phyloP scores from a whole-genome alignment of 257 asterid species.

The Hygrophila difformis region DNA sequence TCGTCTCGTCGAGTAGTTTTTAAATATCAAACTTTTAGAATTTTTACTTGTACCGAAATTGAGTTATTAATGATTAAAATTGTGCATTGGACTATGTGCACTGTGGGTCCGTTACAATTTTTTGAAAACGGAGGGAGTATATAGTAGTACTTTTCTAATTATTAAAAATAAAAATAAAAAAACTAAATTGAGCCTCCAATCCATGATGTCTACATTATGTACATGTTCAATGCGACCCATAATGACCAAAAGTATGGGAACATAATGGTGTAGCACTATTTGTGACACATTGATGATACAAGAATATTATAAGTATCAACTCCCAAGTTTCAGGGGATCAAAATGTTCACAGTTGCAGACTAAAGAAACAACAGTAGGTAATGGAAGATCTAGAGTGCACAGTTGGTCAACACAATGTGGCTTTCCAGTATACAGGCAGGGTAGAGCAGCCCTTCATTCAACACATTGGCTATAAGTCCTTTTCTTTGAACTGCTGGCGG shows the following conservation, averaged over 20 bases:
- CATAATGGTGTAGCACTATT: constrained; percentile 17
- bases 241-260: constrained; percentile 9
- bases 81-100: too few relatives aligned
- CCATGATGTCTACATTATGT: too few relatives aligned
- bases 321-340: constrained; percentile 22
- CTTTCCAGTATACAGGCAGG: background rate
- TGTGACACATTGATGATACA: too few relatives aligned
- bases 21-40: too few relatives aligned
- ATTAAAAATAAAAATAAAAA: too few relatives aligned
- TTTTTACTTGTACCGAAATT: too few relatives aligned
- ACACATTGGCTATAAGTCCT: constrained; percentile 37
- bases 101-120: too few relatives aligned
- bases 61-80: too few relatives aligned
- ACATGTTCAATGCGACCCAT: constrained; percentile 25
- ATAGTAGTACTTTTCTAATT: too few relatives aligned
- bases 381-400: constrained; percentile 13
- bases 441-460: constrained; percentile 21
- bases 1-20: too few relatives aligned
- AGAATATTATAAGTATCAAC: constrained; percentile 20
- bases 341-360: constrained; percentile 25
- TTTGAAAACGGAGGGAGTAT: too few relatives aligned
- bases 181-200: too few relatives aligned
- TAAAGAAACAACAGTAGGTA: constrained; percentile 16
- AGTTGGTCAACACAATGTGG: constrained; percentile 6
- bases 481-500: constrained; percentile 58